These are phyloP conservation scores for Penicillium sumatraense DNA, from an alignment of 2,329 filamentous ascomycete species.

Conservation along the genomic window DNA sequence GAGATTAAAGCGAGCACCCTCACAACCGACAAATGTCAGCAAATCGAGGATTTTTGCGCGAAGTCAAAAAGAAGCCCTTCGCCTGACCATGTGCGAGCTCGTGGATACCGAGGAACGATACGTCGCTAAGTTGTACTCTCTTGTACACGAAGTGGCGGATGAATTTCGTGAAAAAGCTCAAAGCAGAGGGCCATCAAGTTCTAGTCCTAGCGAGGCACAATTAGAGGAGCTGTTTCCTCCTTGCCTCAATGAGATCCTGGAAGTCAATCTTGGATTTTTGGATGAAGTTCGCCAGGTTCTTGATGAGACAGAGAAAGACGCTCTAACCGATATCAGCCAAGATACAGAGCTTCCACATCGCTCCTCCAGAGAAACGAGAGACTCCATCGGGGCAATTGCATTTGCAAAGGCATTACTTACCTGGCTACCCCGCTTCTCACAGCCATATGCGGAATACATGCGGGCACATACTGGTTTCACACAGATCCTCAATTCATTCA, in stretches of 20 bases:
- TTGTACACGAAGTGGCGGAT: conserved; percentile 79
- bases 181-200: conserved; percentile 61
- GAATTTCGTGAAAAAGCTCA: conserved; percentile 76
- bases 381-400: conserved; percentile 76
- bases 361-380: conserved; percentile 56
- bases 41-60: conserved; percentile 76
- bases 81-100: conserved; percentile 87
- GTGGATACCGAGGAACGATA: conserved; percentile 95
- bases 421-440: conserved; percentile 91
- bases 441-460: conserved; percentile 93
- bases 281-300: conserved; percentile 75
- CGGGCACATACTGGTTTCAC: conserved; percentile 86
- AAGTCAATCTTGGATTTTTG: conserved; percentile 81
- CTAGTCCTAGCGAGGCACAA: conserved; percentile 73
- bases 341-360: conserved; percentile 54
- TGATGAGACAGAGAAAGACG: conserved; percentile 81
- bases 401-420: conserved; percentile 83
- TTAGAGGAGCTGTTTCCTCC: conserved; percentile 79
- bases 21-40: conserved; percentile 80
- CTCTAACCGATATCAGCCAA: conserved; percentile 74
- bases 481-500: conserved; percentile 75
- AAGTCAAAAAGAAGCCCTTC: conserved; percentile 80
- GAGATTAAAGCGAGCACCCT: conserved; percentile 81
- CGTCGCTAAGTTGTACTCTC: conserved; percentile 81
- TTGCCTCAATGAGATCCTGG: conserved; percentile 78